Percentiles rank a stretch among this genome's conserved stretches.
Conservation (phyloP, 306 rosid genomes). For the Vigna angularis region DNA sequence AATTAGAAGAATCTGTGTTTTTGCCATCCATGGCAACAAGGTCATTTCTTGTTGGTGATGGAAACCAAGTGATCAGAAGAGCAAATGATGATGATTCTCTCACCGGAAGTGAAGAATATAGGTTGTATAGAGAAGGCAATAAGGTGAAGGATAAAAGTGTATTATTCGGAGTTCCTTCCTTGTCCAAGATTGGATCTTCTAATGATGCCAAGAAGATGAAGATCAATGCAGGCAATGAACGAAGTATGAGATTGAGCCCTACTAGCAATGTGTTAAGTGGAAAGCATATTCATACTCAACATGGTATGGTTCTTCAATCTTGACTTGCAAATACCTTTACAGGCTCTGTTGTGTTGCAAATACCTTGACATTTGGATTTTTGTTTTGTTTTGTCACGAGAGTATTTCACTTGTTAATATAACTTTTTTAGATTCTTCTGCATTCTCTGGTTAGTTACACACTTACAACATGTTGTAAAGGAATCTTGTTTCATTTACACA, state of each 20-base stretch:
- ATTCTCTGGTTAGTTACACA: constrained; percentile 8
- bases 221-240: constrained; percentile 45
- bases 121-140: constrained; percentile 45
- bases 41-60: constrained; percentile 66
- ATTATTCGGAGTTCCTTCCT: constrained; percentile 55
- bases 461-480: constrained; percentile 1
- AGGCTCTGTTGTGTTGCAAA: constrained; percentile 12
- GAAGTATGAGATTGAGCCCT: constrained; percentile 49
- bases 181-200: constrained; percentile 46
- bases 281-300: constrained; percentile 51
- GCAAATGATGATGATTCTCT: constrained; percentile 30
- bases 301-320: constrained; percentile 42
- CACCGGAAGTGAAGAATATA: constrained; percentile 47
- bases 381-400: not conserved
- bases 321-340: not conserved
- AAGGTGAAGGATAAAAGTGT: constrained; percentile 47
- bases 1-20: constrained; percentile 60
- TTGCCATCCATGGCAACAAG: constrained; percentile 52
- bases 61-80: constrained; percentile 64
- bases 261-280: constrained; percentile 36
- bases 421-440: constrained; percentile 8
- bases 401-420: not conserved
- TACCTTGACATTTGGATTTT: not conserved
- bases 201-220: constrained; percentile 48
- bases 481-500: constrained; percentile 8